These are phyloP conservation scores for Parathielavia appendiculata DNA, from an alignment of 495 filamentous ascomycete genomes.

Conservation along the genomic window DNA sequence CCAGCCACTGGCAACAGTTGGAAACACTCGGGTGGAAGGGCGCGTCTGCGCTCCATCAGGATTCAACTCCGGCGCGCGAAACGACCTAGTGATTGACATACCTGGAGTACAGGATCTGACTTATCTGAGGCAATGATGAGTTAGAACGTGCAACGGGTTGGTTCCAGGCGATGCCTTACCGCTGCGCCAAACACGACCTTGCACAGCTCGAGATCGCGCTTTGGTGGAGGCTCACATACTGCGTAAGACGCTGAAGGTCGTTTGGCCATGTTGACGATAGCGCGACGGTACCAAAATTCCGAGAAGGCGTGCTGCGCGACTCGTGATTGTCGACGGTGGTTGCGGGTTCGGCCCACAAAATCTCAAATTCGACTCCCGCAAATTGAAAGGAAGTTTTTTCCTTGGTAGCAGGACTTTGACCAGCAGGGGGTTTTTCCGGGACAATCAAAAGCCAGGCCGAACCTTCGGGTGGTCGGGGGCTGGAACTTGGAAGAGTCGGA, in stretches of 20 bases:
- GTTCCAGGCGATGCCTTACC: slow-evolving; percentile 10
- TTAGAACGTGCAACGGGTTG: not conserved
- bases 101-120: slow-evolving; percentile 28
- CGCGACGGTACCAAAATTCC: too few species aligned
- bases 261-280: not conserved
- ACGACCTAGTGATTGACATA: not conserved
- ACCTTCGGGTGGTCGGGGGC: too few species aligned
- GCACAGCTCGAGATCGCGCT: slow-evolving; percentile 22
- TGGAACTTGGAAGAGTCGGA: too few species aligned
- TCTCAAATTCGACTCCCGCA: too few species aligned
- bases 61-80: not conserved
- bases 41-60: slow-evolving; percentile 14
- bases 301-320: not conserved
- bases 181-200: slow-evolving; percentile 22
- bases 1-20: slow-evolving; percentile 16
- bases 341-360: too few species aligned
- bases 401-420: too few species aligned
- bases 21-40: slow-evolving; percentile 22
- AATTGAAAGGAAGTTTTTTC: too few species aligned
- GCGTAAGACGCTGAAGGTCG: not conserved
- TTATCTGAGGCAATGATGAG: slow-evolving; percentile 15
- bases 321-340: too few species aligned
- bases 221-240: not conserved
- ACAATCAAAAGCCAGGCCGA: too few species aligned
- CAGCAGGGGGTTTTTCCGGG: too few species aligned